phyloP scores from a whole-genome alignment of 495 filamentous ascomycete species.

The Podospora conica region DNA sequence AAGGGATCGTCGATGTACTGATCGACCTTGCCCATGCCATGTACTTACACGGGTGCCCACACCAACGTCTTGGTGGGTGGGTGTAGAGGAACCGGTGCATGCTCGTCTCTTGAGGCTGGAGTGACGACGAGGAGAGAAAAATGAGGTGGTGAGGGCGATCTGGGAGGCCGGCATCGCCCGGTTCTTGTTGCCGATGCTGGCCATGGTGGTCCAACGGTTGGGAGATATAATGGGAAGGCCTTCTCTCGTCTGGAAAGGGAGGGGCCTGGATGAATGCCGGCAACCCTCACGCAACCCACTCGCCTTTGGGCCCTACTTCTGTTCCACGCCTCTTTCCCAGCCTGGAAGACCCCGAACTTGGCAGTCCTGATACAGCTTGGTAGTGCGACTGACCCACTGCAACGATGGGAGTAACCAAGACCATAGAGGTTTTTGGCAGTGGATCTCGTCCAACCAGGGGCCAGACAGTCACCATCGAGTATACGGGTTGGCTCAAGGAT shows the following conservation, averaged over 20 bases:
- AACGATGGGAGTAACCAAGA: constrained; percentile 49
- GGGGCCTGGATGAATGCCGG: neutral
- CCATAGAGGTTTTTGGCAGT: constrained; percentile 34
- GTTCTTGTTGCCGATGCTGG: neutral
- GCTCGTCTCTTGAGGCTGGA: neutral
- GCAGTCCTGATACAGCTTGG: too few relatives aligned
- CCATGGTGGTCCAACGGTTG: neutral
- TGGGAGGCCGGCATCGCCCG: neutral
- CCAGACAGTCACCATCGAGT: constrained; percentile 70
- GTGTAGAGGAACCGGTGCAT: neutral
- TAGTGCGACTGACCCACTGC: neutral
- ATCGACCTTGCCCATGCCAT: constrained; percentile 4
- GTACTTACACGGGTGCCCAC: neutral
- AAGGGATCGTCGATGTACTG: constrained; percentile 8
- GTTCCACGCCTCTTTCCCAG: neutral
- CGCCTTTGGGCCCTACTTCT: neutral
- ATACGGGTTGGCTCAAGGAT: constrained; percentile 77
- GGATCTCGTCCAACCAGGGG: constrained; percentile 52
- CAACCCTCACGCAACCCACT: neutral
- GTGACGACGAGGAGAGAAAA: neutral
- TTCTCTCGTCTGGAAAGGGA: neutral
- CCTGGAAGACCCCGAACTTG: neutral
- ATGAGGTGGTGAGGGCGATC: neutral
- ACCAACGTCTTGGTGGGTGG: neutral
- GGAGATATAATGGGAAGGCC: neutral